A percentile compares a stretch with the other conserved stretches of the same genome.
phyloP scores from a whole-genome alignment of 495 filamentous ascomycete species.

The Podospora bellae-mahoneyi region DNA sequence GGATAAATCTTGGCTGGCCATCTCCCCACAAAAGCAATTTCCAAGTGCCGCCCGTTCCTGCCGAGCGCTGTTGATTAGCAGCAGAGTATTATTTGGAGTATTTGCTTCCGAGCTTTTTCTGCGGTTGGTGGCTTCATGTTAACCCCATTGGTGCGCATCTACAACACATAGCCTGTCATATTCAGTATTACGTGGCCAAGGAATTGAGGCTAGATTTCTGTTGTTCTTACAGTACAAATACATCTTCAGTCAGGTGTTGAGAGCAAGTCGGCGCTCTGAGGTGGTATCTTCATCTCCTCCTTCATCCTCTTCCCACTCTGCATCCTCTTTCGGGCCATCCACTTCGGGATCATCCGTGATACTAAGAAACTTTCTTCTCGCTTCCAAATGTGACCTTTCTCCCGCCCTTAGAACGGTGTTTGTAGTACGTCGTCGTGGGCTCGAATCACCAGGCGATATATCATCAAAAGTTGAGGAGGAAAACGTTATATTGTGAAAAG shows the following conservation, averaged over 20 bases:
- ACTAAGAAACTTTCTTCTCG: background rate
- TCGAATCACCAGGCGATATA: no score
- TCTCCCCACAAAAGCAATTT: background rate
- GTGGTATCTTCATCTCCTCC: background rate
- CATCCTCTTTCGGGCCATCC: background rate
- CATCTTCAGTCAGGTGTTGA: background rate
- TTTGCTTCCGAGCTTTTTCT: background rate
- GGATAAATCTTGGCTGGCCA: background rate
- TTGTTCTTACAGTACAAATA: background rate
- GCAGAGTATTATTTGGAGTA: background rate
- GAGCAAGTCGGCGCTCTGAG: background rate
- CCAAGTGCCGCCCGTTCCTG: conserved; percentile 1
- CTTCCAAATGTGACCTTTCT: background rate
- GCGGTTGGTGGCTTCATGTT: background rate
- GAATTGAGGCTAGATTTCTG: background rate
- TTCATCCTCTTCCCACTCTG: background rate
- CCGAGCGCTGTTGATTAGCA: background rate
- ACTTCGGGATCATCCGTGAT: background rate
- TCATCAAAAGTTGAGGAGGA: no score
- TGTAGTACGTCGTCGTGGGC: no score
- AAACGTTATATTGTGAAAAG: no score
- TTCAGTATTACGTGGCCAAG: background rate
- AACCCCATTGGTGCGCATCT: background rate
- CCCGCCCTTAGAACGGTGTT: no score
- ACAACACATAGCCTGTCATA: background rate